Evolutionary conservation across 1,139 yeast species (phyloP).

Genomic region (Yamadazyma taylorii): DNA sequence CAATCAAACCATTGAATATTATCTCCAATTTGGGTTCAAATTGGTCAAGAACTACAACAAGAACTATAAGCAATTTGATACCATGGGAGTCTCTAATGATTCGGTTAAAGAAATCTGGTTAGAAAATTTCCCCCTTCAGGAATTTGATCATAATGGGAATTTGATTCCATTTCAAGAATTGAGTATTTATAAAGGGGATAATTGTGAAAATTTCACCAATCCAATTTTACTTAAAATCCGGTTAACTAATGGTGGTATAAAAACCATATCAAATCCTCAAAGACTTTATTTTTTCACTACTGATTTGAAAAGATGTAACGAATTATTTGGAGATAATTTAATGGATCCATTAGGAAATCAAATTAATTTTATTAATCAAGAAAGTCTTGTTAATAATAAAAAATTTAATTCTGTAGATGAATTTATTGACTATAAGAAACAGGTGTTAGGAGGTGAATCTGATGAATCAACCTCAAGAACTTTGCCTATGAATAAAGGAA

Average conservation of each 20-base stretch:
- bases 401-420: constrained; percentile 8
- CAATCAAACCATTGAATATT: constrained; percentile 49
- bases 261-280: constrained; percentile 29
- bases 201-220: constrained; percentile 27
- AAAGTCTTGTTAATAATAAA: constrained; percentile 4
- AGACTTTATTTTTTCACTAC: constrained; percentile 58
- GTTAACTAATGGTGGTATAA: constrained; percentile 32
- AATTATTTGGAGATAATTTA: constrained; percentile 25
- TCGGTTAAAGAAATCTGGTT: constrained; percentile 71
- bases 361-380: constrained; percentile 10
- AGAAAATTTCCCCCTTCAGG: constrained; percentile 63
- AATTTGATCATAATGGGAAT: constrained; percentile 44
- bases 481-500: no score
- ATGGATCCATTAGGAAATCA: constrained; percentile 17
- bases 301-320: constrained; percentile 38
- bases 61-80: constrained; percentile 33
- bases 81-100: constrained; percentile 59
- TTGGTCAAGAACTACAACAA: constrained; percentile 54
- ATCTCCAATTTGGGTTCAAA: constrained; percentile 57
- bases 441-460: no score
- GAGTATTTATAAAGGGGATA: constrained; percentile 53
- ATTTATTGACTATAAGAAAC: constrained; percentile 12
- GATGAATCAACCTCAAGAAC: not conserved
- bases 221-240: constrained; percentile 56
- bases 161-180: constrained; percentile 61